phyloP scores from a whole-genome alignment of 257 asterid genomes.

The Haberlea rhodopensis region DNA sequence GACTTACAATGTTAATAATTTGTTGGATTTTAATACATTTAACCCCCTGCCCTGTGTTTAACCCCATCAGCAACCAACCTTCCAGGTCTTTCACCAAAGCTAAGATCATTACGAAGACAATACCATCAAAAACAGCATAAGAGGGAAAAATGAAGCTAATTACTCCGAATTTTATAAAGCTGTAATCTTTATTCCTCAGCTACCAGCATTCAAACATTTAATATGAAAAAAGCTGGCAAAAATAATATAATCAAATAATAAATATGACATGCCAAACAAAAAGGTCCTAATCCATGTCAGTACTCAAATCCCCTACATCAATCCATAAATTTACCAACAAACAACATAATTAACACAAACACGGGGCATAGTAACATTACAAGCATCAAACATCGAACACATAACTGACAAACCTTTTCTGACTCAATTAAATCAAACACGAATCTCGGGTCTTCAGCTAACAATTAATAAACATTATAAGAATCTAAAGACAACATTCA shows the following conservation, averaged over 20 bases:
- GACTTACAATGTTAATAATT: background rate
- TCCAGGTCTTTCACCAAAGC: slow-evolving; percentile 14
- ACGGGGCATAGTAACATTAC: background rate
- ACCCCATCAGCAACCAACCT: background rate
- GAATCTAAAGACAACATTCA: background rate
- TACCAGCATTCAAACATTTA: background rate
- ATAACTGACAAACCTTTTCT: background rate
- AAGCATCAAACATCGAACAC: slow-evolving; percentile 8
- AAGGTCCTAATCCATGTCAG: slow-evolving; percentile 38
- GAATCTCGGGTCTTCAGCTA: background rate
- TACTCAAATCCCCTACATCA: slow-evolving; percentile 25
- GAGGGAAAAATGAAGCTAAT: background rate
- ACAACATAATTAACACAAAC: slow-evolving; percentile 1
- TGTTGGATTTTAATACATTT: background rate
- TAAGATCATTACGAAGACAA: slow-evolving; percentile 9
- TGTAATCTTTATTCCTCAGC: slow-evolving; percentile 3
- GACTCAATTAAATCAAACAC: slow-evolving; percentile 22
- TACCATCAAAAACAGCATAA: background rate
- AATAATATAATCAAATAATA: slow-evolving; percentile 18
- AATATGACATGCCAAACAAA: slow-evolving; percentile 28
- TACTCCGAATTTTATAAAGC: background rate
- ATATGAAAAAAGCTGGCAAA: background rate
- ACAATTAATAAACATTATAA: background rate
- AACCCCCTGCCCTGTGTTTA: background rate
- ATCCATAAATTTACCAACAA: slow-evolving; percentile 23